phyloP scores from a whole-genome alignment of 75 land plant species.

The Larix kaempferi region DNA sequence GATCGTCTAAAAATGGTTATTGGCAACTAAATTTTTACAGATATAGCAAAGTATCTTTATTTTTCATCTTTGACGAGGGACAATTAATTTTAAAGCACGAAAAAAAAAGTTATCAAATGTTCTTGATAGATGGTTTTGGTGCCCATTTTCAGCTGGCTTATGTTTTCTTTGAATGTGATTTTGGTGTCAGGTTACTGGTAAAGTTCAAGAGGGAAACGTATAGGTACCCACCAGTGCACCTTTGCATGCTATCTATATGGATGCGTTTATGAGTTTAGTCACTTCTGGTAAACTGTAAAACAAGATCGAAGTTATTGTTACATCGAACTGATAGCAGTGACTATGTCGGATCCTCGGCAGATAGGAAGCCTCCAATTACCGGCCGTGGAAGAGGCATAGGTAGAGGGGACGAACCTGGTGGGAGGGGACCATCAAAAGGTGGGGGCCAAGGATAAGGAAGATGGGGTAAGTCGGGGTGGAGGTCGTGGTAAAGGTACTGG shows the following conservation, averaged over 20 bases:
- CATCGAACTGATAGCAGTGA: neutral
- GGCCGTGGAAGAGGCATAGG: conserved; percentile 11
- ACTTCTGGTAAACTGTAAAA: neutral
- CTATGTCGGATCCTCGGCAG: neutral
- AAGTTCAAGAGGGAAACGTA: conserved; percentile 9
- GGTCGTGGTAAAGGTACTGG: conserved; percentile 9
- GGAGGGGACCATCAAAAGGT: neutral
- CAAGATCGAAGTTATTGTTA: neutral
- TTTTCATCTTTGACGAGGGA: too few species aligned
- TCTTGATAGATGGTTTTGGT: too few species aligned
- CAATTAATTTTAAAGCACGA: too few species aligned
- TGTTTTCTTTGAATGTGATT: neutral
- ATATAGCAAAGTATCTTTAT: too few species aligned
- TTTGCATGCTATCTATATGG: neutral
- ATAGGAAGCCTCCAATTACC: conserved; percentile 2
- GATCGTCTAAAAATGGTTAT: too few species aligned
- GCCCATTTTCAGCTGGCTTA: too few species aligned
- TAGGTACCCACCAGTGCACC: neutral
- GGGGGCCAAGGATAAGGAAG: conserved; percentile 4
- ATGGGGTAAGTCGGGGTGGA: conserved; percentile 10
- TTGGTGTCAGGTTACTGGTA: conserved; percentile 6
- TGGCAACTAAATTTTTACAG: too few species aligned
- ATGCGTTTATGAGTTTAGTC: neutral
- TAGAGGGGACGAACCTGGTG: neutral
- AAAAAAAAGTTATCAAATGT: too few species aligned